Evolutionary conservation across 768 basidiomycete species (phyloP).

Genomic region (Termitomyces sp.): DNA sequence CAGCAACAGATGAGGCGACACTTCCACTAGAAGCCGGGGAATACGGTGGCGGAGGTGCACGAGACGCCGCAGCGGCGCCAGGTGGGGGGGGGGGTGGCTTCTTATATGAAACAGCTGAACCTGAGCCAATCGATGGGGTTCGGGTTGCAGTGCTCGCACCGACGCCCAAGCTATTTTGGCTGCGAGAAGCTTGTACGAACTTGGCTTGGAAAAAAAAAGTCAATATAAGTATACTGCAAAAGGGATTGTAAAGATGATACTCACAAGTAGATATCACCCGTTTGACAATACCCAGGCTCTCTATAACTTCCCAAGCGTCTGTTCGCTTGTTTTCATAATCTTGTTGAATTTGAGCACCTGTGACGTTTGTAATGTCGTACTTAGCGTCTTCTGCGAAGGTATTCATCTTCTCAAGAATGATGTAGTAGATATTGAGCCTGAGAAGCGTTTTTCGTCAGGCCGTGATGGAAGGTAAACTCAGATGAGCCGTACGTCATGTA

Average conservation of each 20-base stretch:
- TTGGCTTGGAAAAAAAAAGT: constrained; percentile 44
- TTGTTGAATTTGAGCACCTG: constrained; percentile 64
- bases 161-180: constrained; percentile 28
- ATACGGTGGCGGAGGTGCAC: constrained; percentile 45
- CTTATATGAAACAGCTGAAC: constrained; percentile 35
- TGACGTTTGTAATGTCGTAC: constrained; percentile 64
- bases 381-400: constrained; percentile 76
- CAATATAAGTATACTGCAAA: background rate
- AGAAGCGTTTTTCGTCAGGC: background rate
- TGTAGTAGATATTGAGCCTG: constrained; percentile 91
- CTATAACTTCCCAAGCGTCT: constrained; percentile 76
- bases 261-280: constrained; percentile 81
- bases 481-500: constrained; percentile 88
- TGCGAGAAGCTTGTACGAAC: constrained; percentile 55
- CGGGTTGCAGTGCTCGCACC: constrained; percentile 27
- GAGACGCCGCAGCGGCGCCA: constrained; percentile 23
- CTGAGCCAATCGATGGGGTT: constrained; percentile 30
- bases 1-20: constrained; percentile 29
- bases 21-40: constrained; percentile 23
- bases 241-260: constrained; percentile 23
- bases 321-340: constrained; percentile 82
- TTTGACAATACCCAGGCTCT: constrained; percentile 78
- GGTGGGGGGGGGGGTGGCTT: constrained; percentile 54
- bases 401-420: constrained; percentile 92
- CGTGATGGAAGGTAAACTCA: background rate